Conservation (phyloP, 306 rosid genomes). For the Oxytropis ochrocephala region DNA sequence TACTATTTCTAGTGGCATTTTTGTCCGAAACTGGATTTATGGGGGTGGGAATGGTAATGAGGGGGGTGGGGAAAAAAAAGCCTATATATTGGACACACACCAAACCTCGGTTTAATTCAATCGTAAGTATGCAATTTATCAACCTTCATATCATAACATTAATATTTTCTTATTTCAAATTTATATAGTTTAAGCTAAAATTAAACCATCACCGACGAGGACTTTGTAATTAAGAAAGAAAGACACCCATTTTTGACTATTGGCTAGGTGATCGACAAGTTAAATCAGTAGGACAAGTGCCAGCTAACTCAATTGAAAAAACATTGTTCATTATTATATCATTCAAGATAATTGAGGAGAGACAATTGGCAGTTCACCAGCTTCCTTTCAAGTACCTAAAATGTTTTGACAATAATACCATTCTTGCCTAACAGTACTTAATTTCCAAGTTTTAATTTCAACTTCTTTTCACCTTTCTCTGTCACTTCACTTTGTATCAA, state of each 20-base stretch:
- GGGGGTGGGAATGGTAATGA: no score
- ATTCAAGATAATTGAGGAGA: slow-evolving; percentile 11
- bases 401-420: slow-evolving; percentile 18
- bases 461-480: slow-evolving; percentile 1
- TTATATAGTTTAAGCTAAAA: no score
- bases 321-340: slow-evolving; percentile 17
- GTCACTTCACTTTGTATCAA: neutral
- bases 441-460: neutral
- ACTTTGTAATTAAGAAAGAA: neutral
- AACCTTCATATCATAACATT: no score
- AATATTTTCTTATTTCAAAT: no score
- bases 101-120: no score
- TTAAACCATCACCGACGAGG: neutral
- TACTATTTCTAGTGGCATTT: no score
- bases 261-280: neutral
- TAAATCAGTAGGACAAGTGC: slow-evolving; percentile 16
- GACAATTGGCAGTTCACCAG: slow-evolving; percentile 23
- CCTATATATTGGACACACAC: no score
- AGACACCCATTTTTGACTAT: slow-evolving; percentile 1
- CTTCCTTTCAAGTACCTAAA: slow-evolving; percentile 23
- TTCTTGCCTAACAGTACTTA: slow-evolving; percentile 20
- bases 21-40: no score
- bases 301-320: slow-evolving; percentile 18
- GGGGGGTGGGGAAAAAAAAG: no score
- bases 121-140: no score